These are phyloP conservation scores for Volutella citrinella DNA, from an alignment of 2,329 filamentous ascomycete genomes.

Conservation along the genomic window DNA sequence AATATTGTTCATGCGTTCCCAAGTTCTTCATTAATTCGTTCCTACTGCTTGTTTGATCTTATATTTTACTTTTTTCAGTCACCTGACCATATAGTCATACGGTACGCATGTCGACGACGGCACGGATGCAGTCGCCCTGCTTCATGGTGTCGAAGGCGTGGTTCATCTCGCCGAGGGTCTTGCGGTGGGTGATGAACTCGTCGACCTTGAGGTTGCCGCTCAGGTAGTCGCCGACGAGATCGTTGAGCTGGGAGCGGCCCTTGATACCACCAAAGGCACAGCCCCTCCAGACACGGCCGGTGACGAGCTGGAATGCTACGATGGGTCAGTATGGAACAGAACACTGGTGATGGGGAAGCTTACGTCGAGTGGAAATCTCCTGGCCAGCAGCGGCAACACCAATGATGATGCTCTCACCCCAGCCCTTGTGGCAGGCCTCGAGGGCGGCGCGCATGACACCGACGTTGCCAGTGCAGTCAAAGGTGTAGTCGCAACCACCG, in stretches of 20 bases:
- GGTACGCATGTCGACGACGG: slow-evolving; percentile 70
- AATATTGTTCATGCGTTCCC: no score
- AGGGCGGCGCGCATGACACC: slow-evolving; percentile 92
- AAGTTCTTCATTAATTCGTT: no score
- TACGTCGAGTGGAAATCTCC: slow-evolving; percentile 91
- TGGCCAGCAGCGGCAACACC: slow-evolving; percentile 95
- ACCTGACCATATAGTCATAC: slow-evolving; percentile 18
- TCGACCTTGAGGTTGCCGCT: slow-evolving; percentile 91
- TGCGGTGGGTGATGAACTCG: slow-evolving; percentile 98
- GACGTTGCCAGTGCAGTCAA: slow-evolving; percentile 98
- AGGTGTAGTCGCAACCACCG: slow-evolving; percentile 97
- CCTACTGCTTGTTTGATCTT: no score
- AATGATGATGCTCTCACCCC: slow-evolving; percentile 97
- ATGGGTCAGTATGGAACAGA: slow-evolving; percentile 22
- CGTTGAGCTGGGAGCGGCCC: slow-evolving; percentile 86
- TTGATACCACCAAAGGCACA: slow-evolving; percentile 99
- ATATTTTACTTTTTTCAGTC: slow-evolving; percentile 9
- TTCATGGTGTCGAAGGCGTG: slow-evolving; percentile 91
- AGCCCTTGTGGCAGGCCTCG: slow-evolving; percentile 98
- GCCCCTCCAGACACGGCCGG: slow-evolving; percentile 94
- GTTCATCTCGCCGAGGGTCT: slow-evolving; percentile 81
- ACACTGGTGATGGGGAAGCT: slow-evolving; percentile 38
- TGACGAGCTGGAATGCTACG: slow-evolving; percentile 95
- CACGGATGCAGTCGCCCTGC: slow-evolving; percentile 92
- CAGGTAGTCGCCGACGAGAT: slow-evolving; percentile 86